These are phyloP conservation scores for Cryptosporidium canis DNA, from an alignment of 169 alveolate species.

Conservation along the genomic window DNA sequence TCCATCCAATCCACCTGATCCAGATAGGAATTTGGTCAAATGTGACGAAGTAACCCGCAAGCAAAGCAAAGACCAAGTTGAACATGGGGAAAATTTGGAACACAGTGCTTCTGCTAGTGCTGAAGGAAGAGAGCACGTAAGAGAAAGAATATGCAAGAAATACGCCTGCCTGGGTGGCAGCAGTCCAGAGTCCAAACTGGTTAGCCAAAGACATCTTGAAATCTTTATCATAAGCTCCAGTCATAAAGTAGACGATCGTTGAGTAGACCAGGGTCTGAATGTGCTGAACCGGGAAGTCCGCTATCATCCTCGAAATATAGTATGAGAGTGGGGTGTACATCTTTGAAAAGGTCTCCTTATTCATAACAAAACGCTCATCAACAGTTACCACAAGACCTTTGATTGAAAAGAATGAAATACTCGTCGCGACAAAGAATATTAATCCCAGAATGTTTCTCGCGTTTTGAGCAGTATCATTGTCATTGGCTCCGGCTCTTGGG, in stretches of 20 bases:
- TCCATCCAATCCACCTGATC: constrained; percentile 78
- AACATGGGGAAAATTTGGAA: constrained; percentile 37
- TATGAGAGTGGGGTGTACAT: constrained; percentile 67
- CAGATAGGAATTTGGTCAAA: constrained; percentile 79
- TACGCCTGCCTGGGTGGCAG: constrained; percentile 27
- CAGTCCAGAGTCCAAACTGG: constrained; percentile 67
- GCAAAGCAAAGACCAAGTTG: constrained; percentile 32
- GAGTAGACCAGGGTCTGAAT: constrained; percentile 28
- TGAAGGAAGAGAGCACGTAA: constrained; percentile 38
- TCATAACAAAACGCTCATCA: constrained; percentile 66
- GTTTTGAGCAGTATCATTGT: constrained; percentile 22
- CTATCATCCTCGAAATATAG: constrained; percentile 38
- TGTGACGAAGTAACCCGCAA: constrained; percentile 83
- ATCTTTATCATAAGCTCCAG: constrained; percentile 33
- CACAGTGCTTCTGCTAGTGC: background rate
- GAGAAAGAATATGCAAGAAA: constrained; percentile 26
- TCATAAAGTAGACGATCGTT: constrained; percentile 59
- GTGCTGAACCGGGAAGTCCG: constrained; percentile 67
- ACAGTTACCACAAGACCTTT: constrained; percentile 26
- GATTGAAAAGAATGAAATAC: constrained; percentile 38
- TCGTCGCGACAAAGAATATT: constrained; percentile 35
- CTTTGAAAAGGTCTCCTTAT: constrained; percentile 51
- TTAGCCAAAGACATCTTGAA: constrained; percentile 29
- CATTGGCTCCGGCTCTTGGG: constrained; percentile 42
- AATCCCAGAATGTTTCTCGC: constrained; percentile 53